These are phyloP conservation scores for Pichia sp. DNA, from an alignment of 1,139 yeast genomes.

Conservation along the genomic window DNA sequence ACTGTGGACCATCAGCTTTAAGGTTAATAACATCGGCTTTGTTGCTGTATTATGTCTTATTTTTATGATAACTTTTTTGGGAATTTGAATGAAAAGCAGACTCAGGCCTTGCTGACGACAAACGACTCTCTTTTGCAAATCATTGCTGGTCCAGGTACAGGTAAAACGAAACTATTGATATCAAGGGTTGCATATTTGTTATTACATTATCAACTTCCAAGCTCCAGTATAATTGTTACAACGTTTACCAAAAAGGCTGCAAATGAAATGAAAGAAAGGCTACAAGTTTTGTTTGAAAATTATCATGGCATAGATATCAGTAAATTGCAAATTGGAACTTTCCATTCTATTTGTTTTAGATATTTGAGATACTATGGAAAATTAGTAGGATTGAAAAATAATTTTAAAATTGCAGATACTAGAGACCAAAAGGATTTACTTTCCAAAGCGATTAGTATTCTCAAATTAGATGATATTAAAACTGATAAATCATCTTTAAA, in stretches of 20 bases:
- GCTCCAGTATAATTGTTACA: slow-evolving; percentile 66
- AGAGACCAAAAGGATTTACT: slow-evolving; percentile 51
- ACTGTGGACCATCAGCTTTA: too few species aligned
- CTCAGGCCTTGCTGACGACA: slow-evolving; percentile 54
- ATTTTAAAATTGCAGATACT: slow-evolving; percentile 60
- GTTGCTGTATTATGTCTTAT: too few species aligned
- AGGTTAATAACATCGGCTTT: too few species aligned
- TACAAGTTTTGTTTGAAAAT: slow-evolving; percentile 36
- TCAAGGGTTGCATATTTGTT: slow-evolving; percentile 71
- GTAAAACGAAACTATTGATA: slow-evolving; percentile 76
- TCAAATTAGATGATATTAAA: slow-evolving; percentile 20
- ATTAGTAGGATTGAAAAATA: slow-evolving; percentile 39
- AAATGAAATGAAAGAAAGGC: slow-evolving; percentile 65
- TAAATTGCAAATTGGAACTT: slow-evolving; percentile 68
- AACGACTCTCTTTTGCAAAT: slow-evolving; percentile 56
- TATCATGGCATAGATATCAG: slow-evolving; percentile 33
- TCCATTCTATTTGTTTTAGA: slow-evolving; percentile 71
- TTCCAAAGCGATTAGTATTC: slow-evolving; percentile 33
- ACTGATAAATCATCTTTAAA: slow-evolving; percentile 21
- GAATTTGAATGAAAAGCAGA: slow-evolving; percentile 52
- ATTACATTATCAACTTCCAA: slow-evolving; percentile 42
- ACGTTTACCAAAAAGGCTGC: slow-evolving; percentile 93
- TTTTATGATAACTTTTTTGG: slow-evolving; percentile 8
- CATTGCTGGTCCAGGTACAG: slow-evolving; percentile 87
- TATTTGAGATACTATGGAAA: slow-evolving; percentile 54